Evolutionary conservation across 768 basidiomycete genomes (phyloP), one percentile per base, ranked within the genome.

Genomic region (Agaricus blazei): DNA sequence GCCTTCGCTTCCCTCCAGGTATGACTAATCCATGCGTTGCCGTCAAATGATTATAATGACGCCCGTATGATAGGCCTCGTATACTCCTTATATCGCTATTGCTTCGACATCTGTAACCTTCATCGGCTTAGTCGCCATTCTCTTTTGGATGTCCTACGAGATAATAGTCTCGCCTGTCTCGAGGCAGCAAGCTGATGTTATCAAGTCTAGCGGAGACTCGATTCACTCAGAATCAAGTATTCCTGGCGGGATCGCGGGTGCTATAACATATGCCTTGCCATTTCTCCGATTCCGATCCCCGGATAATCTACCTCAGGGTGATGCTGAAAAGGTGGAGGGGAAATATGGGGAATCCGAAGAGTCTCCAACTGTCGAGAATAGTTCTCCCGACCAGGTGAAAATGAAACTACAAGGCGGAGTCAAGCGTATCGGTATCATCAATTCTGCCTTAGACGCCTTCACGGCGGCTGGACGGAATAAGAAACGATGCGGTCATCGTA

Each of bases 31-130:
- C 23, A 34, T 9, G 12, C 28, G 37, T 9, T 1, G 3, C 4
- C 3, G 4, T 27, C n/a, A 15, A n/a, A 29, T 6, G 19, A 19
- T 19, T 19, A 19, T 19, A 19, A 19, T 47, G n/a, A 47, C 23
- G 6, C 14, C 8, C 37, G 7, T n/a, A 19, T 15, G 9, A n/a
- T 37, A 54, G 54, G 40, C 54, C 7, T 23, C 12, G 1, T 54
- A 48, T n/a, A 54, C 54, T 28, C 54, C 54, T 14, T 36, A 28
- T 12, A 28, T 54, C 9, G 42, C 47, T 24, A 47, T 54, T 24
- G 54, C 26, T 4, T 46, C 54, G 31, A 54, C 54, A n/a, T 46
- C 23, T n/a, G 47, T 54, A 7, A 54, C 54, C 3, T 54, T 54
- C 38, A 48, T 48, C 34, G 54, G 54, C 1, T 41, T 54, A 12